These are phyloP conservation scores for Mediolabrus comicus DNA, from an alignment of 108 stramenopile genomes.

Conservation along the genomic window DNA sequence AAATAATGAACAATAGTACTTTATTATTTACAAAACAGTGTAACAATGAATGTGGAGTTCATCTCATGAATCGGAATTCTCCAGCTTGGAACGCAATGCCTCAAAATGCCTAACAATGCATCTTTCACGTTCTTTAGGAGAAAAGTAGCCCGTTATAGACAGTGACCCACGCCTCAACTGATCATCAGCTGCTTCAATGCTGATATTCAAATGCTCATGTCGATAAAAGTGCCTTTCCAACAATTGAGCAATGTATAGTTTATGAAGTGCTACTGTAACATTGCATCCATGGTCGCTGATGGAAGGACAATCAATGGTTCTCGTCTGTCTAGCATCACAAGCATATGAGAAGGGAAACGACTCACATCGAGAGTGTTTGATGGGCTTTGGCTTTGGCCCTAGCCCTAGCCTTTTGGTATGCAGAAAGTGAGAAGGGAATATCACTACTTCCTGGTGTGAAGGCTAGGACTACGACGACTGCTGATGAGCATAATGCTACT, in stretches of 20 bases:
- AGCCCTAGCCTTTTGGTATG: not conserved
- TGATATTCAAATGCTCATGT: not conserved
- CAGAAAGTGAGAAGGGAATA: not conserved
- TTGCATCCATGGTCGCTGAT: constrained; percentile 3
- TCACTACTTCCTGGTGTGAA: not conserved
- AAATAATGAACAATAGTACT: no score
- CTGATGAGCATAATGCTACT: not conserved
- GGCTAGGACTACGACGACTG: not conserved
- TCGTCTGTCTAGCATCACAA: constrained; percentile 1
- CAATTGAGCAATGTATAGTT: not conserved
- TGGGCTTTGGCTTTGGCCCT: not conserved
- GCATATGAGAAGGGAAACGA: not conserved
- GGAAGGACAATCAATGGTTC: no score
- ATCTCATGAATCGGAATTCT: not conserved
- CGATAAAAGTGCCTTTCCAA: not conserved
- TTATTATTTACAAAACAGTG: no score
- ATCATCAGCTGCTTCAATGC: not conserved
- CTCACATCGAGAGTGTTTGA: not conserved
- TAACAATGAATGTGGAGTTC: no score
- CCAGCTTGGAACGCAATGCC: not conserved
- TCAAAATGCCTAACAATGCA: not conserved
- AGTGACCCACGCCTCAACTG: not conserved
- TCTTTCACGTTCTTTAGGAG: not conserved
- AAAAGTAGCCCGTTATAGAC: constrained; percentile 3
- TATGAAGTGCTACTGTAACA: no score